Conservation (phyloP, 1,284 basidiomycete genomes). For the Tylopilus sp. region DNA sequence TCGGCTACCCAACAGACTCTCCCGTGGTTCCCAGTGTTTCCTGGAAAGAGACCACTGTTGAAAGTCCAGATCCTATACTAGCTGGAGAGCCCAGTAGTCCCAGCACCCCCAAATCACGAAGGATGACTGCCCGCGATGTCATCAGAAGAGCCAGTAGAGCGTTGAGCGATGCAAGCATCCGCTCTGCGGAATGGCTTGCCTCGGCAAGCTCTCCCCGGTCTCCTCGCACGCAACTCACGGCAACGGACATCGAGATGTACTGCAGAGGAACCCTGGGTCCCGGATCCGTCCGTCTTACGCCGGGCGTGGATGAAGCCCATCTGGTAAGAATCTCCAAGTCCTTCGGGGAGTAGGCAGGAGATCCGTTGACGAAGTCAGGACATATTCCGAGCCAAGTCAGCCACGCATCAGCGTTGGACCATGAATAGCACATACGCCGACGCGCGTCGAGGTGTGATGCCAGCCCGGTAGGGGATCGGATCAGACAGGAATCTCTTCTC, state of each 20-base stretch:
- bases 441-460: conserved; percentile 1
- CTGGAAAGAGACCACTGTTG: background rate
- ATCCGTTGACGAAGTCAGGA: conserved; percentile 7
- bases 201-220: conserved; percentile 21
- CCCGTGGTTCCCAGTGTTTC: conserved; percentile 9
- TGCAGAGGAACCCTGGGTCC: conserved; percentile 20
- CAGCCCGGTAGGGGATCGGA: background rate
- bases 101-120: conserved; percentile 11
- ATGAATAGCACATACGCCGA: conserved; percentile 36
- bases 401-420: conserved; percentile 40
- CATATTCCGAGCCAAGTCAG: background rate
- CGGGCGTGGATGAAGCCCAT: background rate
- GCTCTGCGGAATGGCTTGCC: conserved; percentile 32
- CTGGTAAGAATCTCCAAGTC: background rate
- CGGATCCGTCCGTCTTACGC: background rate
- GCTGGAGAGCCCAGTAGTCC: conserved; percentile 2
- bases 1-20: background rate
- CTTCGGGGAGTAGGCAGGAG: background rate
- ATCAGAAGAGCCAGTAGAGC: conserved; percentile 23
- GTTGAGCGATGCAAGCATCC: conserved; percentile 31
- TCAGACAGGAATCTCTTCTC: background rate
- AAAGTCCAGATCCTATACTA: background rate
- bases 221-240: conserved; percentile 16
- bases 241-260: conserved; percentile 29
- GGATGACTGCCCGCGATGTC: conserved; percentile 15